Conservation (phyloP, 352 stramenopile species). For the Pythium folliculosum region DNA sequence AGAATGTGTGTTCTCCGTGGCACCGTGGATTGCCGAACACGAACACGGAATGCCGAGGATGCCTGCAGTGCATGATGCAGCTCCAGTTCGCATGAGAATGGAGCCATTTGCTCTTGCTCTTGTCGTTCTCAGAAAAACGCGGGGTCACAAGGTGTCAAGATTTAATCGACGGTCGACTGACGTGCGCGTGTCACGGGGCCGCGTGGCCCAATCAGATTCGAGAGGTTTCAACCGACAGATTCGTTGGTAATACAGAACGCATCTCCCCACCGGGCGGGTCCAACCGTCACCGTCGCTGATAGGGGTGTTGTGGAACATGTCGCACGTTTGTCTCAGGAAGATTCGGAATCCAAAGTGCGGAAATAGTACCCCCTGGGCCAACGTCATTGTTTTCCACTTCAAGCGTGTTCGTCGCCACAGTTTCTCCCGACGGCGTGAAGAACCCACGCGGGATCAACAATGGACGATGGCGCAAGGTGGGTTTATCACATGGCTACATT, state of each 20-base stretch:
- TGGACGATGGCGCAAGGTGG: neutral
- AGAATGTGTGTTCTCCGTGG: neutral
- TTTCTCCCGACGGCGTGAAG: neutral
- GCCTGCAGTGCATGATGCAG: too few species aligned
- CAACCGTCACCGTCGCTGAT: neutral
- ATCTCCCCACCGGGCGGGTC: too few species aligned
- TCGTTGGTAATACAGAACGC: conserved; percentile 8
- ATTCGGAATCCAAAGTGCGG: neutral
- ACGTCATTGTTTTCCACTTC: neutral
- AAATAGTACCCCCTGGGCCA: neutral
- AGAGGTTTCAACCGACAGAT: conserved; percentile 9
- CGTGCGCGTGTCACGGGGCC: conserved; percentile 14
- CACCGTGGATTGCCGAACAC: neutral
- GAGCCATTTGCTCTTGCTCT: neutral
- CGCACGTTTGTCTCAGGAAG: neutral
- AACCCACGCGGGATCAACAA: neutral
- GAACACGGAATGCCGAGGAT: neutral
- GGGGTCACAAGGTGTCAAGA: conserved; percentile 11
- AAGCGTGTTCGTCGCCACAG: neutral
- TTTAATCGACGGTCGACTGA: conserved; percentile 23
- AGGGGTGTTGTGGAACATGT: neutral
- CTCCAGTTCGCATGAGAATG: neutral
- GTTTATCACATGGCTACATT: conserved; percentile 3
- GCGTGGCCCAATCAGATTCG: conserved; percentile 18
- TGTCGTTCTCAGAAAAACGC: conserved; percentile 19